A percentile compares a stretch with the other conserved stretches of the same genome.
Conservation (phyloP, 768 basidiomycete genomes). For the Kwoniella dendrophila region DNA sequence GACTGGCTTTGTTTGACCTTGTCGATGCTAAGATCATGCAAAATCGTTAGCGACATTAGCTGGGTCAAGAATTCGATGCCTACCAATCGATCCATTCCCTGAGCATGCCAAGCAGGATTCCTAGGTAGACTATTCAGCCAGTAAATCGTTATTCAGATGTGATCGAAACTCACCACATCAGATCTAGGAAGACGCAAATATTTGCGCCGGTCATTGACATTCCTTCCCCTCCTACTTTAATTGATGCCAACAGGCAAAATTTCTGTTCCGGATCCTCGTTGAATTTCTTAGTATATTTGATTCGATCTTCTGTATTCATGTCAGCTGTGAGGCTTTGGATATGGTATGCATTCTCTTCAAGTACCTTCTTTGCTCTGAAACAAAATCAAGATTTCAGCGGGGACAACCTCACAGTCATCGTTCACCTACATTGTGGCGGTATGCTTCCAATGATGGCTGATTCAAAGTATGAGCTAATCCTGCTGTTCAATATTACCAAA, state of each 20-base stretch:
- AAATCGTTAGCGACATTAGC: not conserved
- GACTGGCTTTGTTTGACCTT: slow-evolving; percentile 2
- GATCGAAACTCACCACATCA: slow-evolving; percentile 14
- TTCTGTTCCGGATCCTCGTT: not conserved
- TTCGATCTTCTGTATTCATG: not conserved
- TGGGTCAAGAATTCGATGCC: not conserved
- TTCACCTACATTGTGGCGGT: not conserved
- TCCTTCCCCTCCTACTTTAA: slow-evolving; percentile 12
- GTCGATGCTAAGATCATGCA: slow-evolving; percentile 3
- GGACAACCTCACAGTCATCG: not conserved
- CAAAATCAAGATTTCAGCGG: not conserved
- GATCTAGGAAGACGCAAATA: slow-evolving; percentile 5
- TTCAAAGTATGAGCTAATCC: not conserved
- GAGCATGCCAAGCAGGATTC: slow-evolving; percentile 12
- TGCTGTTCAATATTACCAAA: no score
- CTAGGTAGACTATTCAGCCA: not conserved
- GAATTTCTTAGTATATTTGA: not conserved
- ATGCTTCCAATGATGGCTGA: not conserved
- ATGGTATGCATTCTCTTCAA: not conserved
- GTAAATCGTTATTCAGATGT: no score
- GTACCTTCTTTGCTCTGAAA: not conserved
- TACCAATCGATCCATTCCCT: slow-evolving; percentile 13
- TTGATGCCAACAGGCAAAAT: slow-evolving; percentile 3
- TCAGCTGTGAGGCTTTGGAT: not conserved
- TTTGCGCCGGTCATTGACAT: slow-evolving; percentile 4